A percentile compares a stretch with the other conserved stretches of the same genome.
These are phyloP conservation scores for Keithomyces neogunnii DNA, from an alignment of 2,329 filamentous ascomycete genomes.

Conservation along the genomic window DNA sequence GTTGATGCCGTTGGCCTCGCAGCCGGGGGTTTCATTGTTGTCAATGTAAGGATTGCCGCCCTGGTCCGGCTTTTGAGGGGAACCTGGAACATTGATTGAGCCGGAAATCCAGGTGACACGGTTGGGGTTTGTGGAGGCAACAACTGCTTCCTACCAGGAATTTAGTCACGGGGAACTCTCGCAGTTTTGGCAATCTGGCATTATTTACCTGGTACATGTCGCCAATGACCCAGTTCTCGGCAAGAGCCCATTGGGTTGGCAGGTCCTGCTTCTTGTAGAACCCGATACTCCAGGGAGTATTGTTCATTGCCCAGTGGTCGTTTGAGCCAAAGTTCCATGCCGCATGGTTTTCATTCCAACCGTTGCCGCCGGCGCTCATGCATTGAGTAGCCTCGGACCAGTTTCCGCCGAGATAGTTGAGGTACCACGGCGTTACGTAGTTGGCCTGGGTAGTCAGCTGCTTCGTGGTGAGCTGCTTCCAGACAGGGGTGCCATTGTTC, in stretches of 20 bases:
- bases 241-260: constrained; percentile 46
- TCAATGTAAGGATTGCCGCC: constrained; percentile 39
- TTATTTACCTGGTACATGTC: constrained; percentile 43
- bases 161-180: constrained; percentile 12
- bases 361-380: constrained; percentile 42
- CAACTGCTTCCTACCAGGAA: constrained; percentile 32
- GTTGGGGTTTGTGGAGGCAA: constrained; percentile 45
- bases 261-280: constrained; percentile 42
- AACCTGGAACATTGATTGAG: constrained; percentile 40
- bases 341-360: constrained; percentile 42
- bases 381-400: constrained; percentile 45
- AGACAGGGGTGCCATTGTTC: constrained; percentile 36
- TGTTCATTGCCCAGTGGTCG: constrained; percentile 43
- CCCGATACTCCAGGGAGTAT: constrained; percentile 44
- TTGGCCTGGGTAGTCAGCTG: constrained; percentile 25
- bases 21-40: constrained; percentile 39
- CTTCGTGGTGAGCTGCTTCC: constrained; percentile 27
- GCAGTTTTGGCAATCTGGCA: constrained; percentile 7
- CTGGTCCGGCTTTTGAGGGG: constrained; percentile 28
- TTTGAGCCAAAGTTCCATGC: constrained; percentile 42
- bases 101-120: constrained; percentile 42
- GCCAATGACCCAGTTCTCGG: constrained; percentile 43
- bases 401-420: constrained; percentile 44
- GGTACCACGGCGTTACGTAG: constrained; percentile 42
- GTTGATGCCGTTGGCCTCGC: constrained; percentile 33